Percentiles rank a stretch among this genome's conserved stretches.
These are phyloP conservation scores for Solanum piurae DNA, from an alignment of 257 asterid species.

Conservation along the genomic window DNA sequence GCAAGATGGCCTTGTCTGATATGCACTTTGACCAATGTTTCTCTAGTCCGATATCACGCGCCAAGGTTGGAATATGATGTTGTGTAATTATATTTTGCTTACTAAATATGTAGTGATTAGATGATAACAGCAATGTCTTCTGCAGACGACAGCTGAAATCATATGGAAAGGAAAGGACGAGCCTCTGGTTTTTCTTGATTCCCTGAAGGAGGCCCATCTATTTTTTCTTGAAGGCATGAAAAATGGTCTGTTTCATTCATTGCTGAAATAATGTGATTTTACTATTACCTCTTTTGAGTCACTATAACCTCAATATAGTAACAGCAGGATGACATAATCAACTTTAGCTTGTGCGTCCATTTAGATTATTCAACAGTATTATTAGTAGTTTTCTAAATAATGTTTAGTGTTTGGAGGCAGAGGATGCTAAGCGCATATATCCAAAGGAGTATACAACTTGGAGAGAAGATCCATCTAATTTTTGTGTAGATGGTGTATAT, in stretches of 20 bases:
- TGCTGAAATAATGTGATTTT: neutral
- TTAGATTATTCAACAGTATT: neutral
- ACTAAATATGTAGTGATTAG: neutral
- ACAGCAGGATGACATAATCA: neutral
- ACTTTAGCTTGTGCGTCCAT: neutral
- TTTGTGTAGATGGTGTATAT: constrained; percentile 44
- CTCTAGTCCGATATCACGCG: constrained; percentile 78
- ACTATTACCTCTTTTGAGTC: neutral
- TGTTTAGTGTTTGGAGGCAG: constrained; percentile 72
- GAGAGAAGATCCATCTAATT: constrained; percentile 77
- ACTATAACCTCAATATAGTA: neutral
- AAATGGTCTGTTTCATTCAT: constrained; percentile 45
- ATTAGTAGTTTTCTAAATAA: constrained; percentile 29
- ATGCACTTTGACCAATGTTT: constrained; percentile 58
- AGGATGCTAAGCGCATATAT: constrained; percentile 56
- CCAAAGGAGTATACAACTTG: constrained; percentile 61
- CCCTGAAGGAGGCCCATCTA: constrained; percentile 69
- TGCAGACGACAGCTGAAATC: constrained; percentile 76
- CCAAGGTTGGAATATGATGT: constrained; percentile 34
- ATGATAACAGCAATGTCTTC: neutral
- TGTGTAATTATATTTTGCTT: neutral
- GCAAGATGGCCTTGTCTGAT: constrained; percentile 43
- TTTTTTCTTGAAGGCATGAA: constrained; percentile 67
- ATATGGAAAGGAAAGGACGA: constrained; percentile 62
- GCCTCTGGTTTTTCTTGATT: constrained; percentile 67